phyloP scores from a whole-genome alignment of 345 rosid genomes.

The Populus ilicifolia region DNA sequence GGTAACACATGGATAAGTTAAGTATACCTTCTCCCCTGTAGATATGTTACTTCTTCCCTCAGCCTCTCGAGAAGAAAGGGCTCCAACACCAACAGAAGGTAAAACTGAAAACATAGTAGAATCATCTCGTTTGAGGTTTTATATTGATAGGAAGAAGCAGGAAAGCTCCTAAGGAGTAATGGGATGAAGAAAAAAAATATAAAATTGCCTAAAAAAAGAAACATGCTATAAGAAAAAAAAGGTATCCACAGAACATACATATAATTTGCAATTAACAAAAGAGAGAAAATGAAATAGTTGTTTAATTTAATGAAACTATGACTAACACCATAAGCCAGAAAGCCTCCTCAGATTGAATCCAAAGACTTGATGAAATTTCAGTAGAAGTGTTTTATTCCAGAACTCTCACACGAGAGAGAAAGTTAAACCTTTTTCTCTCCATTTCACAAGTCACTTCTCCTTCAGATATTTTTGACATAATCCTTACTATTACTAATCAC shows the following conservation, averaged over 20 bases:
- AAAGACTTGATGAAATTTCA: neutral
- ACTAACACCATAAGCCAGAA: neutral
- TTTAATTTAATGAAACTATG: neutral
- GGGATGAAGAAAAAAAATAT: neutral
- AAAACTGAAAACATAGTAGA: slow-evolving; percentile 46
- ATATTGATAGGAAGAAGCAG: neutral
- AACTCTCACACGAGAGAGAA: neutral
- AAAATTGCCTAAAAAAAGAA: neutral
- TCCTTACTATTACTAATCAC: neutral
- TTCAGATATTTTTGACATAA: neutral
- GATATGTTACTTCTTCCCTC: slow-evolving; percentile 88
- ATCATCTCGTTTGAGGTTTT: neutral
- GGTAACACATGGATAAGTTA: neutral
- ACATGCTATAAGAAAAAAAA: neutral
- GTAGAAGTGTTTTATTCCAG: neutral
- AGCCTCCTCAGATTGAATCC: neutral
- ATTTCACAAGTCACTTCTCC: neutral
- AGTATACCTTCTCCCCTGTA: slow-evolving; percentile 77
- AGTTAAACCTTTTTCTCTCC: neutral
- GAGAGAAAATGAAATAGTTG: neutral
- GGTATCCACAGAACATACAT: neutral
- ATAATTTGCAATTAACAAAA: neutral
- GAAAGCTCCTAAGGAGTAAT: neutral
- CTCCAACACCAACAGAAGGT: slow-evolving; percentile 95
- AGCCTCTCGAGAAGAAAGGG: slow-evolving; percentile 93